Evolutionary conservation across 345 rosid species (phyloP), one percentile per base, ranked within the genome.

Genomic region (Linum trigynum): DNA sequence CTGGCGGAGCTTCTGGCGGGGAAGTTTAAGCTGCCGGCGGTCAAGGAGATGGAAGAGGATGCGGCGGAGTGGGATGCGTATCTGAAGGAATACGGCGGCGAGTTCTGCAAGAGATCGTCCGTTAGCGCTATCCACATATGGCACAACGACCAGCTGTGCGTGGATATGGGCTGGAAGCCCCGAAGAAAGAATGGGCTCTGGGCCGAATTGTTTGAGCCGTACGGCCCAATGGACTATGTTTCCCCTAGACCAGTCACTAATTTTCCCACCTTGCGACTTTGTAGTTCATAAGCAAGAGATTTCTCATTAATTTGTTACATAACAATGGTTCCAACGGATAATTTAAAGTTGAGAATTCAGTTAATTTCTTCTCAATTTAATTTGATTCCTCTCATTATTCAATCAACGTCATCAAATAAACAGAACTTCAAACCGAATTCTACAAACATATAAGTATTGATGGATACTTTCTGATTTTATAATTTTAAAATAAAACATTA

Each of bases 131-230:
- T 65, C 4, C 65, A 73, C 42, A 81, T 73, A 39, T 71, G 76
- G 75, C 65, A 73, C 73, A 68, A 36, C 58, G 80, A 71, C 60
- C 78, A 75, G 51, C 65, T 78, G 17, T 81, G 84, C 82, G 78
- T 69, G 65, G 82, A 81, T 67, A 73, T 78, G 76, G 73, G 76
- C 40, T 73, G 69, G 64, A 71, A 74, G 64, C 69, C 76, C 16
- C 71, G 67, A 60, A 78, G 84, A 59, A 78, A 78, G 64, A 73
- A 39, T 6, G 77, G 84, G 32, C 35, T 78, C 41, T 61, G 71
- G 3, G 68, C 75, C 7, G 82, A 78, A 38, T 68, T 74, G 51
- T 75, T 81, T 64, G 61, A 48, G 53, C 77, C 81, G 38, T 77
- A 81, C 43, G 78, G 72, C 37, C 76, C 84, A 35, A 42, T 39